These are phyloP conservation scores for Usnea hakonensis DNA, from an alignment of 495 filamentous ascomycete species.

Conservation along the genomic window DNA sequence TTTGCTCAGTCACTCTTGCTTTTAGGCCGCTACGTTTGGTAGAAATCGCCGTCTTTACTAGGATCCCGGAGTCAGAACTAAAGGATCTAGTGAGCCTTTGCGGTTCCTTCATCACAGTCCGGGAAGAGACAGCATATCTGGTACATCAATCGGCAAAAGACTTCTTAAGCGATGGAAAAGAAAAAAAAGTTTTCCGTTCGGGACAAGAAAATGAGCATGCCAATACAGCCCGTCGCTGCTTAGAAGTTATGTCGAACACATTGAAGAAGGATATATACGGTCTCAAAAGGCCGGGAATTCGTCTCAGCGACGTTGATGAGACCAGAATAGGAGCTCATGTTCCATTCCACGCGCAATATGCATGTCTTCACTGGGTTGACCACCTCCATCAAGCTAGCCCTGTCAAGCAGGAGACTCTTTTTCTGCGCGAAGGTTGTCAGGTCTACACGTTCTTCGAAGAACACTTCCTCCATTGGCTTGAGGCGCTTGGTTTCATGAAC, in stretches of 20 bases:
- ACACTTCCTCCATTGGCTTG: too few relatives aligned
- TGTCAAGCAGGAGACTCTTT: too few relatives aligned
- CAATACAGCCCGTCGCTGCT: background rate
- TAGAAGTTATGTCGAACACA: background rate
- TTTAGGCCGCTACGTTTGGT: background rate
- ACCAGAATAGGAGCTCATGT: background rate
- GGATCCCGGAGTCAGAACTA: background rate
- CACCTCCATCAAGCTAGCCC: too few relatives aligned
- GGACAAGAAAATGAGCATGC: background rate
- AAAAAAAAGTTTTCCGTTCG: background rate
- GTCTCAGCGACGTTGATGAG: background rate
- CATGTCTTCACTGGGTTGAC: background rate
- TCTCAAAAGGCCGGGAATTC: background rate
- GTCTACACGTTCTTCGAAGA: too few relatives aligned
- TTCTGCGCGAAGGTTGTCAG: too few relatives aligned
- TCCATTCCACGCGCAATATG: background rate
- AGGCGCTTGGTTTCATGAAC: too few relatives aligned
- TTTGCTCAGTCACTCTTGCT: background rate
- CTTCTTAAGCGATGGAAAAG: background rate
- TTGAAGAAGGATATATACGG: background rate
- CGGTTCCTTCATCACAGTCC: background rate
- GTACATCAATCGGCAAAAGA: background rate
- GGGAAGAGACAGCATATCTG: background rate
- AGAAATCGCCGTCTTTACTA: background rate
- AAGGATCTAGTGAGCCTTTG: background rate